Evolutionary conservation across 495 filamentous ascomycete genomes (phyloP), one percentile per base, ranked within the genome.

Genomic region (Penicillium odoratum): DNA sequence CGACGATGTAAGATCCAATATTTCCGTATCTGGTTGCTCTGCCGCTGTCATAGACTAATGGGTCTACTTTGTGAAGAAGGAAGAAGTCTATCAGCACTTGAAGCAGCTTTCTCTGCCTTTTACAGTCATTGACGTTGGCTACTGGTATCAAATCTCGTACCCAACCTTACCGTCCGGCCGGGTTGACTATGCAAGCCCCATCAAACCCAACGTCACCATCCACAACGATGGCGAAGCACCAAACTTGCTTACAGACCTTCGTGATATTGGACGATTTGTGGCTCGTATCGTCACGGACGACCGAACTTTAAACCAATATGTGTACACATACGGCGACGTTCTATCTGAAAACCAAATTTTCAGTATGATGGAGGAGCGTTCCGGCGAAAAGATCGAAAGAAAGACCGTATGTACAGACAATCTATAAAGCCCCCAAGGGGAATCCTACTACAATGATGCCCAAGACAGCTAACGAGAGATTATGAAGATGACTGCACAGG

Each of bases 41-140:
- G 2, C 21, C 21, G 21, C 2, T 16, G n/a, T 44, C 40, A 15
- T 44, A 11, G 16, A 16, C 40, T 11, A 44, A 13, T 15, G 16
- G 16, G 40, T 15, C 40, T 44, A 16, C 25, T 11, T 6, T n/a
- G 11, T 16, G 50, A n/a, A 64, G 68, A 79, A 78, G 63, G 70
- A 77, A 42, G 59, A 63, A n/a, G 64, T 80, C 3, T 62, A 70
- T 51, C 59, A 75, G 6, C 59, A 68, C n/a, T 68, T 80, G 56
- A 65, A 63, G 51, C 40, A 46, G 9, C 38, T 73, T 8, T 21
- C 53, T 8, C 50, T 81, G 5, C 74, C 74, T 3, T 81, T 79
- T 57, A 82, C 77, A 7, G 64, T 79, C 51, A 74, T 82, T 38
- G 77, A 81, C 48, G 69, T 78, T 1, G 79, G 78, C 9, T 79